Percentiles rank a stretch among this genome's conserved stretches.
These are phyloP conservation scores for Mucor sp. DNA, from an alignment of 371 early-diverging fungal genomes.

Conservation along the genomic window DNA sequence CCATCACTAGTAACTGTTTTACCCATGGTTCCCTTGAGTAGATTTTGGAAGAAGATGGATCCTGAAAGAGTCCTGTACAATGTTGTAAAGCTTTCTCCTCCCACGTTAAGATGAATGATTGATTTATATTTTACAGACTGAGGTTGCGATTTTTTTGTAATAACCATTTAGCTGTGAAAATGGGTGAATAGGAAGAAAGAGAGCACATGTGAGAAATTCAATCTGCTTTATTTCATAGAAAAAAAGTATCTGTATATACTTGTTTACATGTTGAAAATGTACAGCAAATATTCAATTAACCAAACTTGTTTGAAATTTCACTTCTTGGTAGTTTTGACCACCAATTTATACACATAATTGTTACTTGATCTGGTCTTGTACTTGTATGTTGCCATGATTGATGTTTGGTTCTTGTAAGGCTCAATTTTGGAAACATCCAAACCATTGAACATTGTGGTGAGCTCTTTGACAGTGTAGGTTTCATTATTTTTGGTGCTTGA, in stretches of 20 bases:
- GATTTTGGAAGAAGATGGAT: not conserved
- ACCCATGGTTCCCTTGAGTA: not conserved
- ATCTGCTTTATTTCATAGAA: not conserved
- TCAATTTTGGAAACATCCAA: no score
- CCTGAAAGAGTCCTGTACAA: not conserved
- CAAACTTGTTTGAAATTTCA: not conserved
- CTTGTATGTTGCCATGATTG: not conserved
- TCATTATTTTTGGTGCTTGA: not conserved
- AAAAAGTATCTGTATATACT: not conserved
- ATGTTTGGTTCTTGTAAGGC: not conserved
- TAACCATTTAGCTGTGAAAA: not conserved
- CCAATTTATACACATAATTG: not conserved
- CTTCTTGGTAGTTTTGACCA: not conserved
- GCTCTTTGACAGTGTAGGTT: not conserved
- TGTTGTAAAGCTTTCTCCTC: not conserved
- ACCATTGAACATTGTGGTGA: not conserved
- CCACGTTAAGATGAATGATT: not conserved
- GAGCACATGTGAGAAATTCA: no score
- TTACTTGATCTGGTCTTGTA: not conserved
- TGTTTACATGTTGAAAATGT: not conserved
- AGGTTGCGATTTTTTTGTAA: not conserved
- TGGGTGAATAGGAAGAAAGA: no score
- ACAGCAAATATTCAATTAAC: not conserved
- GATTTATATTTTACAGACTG: not conserved
- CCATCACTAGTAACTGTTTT: not conserved